Conservation (phyloP, 1,284 basidiomycete genomes). For the Stereum hirsutum region DNA sequence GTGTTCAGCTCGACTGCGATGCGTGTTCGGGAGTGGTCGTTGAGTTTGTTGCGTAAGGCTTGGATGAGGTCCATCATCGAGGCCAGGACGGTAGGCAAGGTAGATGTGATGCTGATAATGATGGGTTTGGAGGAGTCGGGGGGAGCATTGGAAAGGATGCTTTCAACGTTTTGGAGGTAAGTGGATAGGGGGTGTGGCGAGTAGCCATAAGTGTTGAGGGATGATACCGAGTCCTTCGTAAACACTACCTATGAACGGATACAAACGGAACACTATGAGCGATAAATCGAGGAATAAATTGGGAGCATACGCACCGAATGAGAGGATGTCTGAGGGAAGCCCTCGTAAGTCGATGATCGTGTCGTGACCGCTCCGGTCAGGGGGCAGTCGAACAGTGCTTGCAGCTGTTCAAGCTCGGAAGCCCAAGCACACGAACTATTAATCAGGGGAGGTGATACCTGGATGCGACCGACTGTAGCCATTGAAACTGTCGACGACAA, state of each 20-base stretch:
- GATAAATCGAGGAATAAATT: not conserved
- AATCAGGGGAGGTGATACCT: constrained; percentile 50
- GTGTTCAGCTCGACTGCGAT: constrained; percentile 73
- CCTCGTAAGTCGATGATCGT: constrained; percentile 59
- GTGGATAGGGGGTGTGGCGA: constrained; percentile 58
- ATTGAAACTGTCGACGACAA: constrained; percentile 20
- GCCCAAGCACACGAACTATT: constrained; percentile 78
- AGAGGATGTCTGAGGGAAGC: constrained; percentile 51
- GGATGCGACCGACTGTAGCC: constrained; percentile 40
- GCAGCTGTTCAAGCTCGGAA: constrained; percentile 52
- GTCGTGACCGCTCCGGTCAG: constrained; percentile 72
- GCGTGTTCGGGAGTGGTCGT: constrained; percentile 21
- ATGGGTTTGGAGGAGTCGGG: constrained; percentile 45
- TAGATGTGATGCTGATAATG: constrained; percentile 67
- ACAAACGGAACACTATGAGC: too few relatives aligned
- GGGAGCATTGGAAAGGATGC: constrained; percentile 30
- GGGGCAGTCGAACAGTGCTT: constrained; percentile 50
- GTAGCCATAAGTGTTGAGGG: constrained; percentile 76
- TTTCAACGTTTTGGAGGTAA: constrained; percentile 57
- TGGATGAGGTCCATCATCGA: constrained; percentile 52
- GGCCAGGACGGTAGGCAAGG: constrained; percentile 36
- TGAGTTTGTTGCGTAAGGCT: constrained; percentile 36
- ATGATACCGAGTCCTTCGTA: constrained; percentile 34
- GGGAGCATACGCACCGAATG: constrained; percentile 40
- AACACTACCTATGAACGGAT: constrained; percentile 46